phyloP scores from a whole-genome alignment of 176 grass and related monocot genomes.

The Eragrostis curvula region DNA sequence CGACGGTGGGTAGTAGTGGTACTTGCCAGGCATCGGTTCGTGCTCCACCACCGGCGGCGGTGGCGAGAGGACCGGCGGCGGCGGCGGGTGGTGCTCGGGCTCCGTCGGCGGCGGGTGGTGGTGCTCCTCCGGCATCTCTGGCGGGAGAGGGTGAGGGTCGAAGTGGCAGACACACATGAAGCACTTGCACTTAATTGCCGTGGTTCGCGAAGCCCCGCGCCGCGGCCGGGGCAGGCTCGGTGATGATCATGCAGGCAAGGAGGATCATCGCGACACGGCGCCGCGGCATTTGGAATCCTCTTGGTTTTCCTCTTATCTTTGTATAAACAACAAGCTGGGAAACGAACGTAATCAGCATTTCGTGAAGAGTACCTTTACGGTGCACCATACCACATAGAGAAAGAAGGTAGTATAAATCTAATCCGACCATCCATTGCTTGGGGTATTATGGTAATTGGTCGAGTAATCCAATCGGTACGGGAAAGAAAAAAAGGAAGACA shows the following conservation, averaged over 20 bases:
- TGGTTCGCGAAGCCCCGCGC: neutral
- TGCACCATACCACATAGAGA: too few relatives aligned
- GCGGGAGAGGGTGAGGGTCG: constrained; percentile 51
- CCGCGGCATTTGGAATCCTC: constrained; percentile 1
- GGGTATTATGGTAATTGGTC: too few relatives aligned
- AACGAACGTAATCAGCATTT: too few relatives aligned
- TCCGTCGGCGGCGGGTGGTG: constrained; percentile 37
- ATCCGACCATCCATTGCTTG: too few relatives aligned
- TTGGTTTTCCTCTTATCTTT: neutral
- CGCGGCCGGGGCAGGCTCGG: neutral
- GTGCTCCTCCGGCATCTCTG: constrained; percentile 35
- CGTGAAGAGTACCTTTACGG: too few relatives aligned
- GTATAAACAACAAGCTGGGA: neutral
- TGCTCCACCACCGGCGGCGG: neutral
- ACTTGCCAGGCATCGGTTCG: neutral
- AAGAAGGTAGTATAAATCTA: too few relatives aligned
- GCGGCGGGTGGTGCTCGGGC: constrained; percentile 2
- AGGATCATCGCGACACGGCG: neutral
- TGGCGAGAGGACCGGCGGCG: too few relatives aligned
- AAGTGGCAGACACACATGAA: constrained; percentile 62
- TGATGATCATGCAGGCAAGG: neutral
- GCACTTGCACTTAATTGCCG: constrained; percentile 55
- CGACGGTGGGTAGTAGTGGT: constrained; percentile 34
- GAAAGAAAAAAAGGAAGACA: too few relatives aligned
- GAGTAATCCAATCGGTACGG: too few relatives aligned